Percentiles rank a stretch among this genome's conserved stretches.
Conservation (phyloP, 352 stramenopile species). For the Blastocystis sp. region DNA sequence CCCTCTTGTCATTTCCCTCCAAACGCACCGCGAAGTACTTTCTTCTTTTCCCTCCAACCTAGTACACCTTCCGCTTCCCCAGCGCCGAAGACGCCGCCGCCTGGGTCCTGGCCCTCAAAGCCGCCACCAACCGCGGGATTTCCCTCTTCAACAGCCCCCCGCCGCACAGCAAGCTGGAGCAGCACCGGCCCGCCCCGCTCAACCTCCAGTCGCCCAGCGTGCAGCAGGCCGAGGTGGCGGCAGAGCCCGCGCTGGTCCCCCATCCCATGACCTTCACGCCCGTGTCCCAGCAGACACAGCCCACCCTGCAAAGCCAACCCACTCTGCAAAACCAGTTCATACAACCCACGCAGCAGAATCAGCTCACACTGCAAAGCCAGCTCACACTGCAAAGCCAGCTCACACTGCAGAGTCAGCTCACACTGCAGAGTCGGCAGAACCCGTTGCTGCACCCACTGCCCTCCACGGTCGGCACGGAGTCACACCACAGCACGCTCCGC, state of each 20-base stretch:
- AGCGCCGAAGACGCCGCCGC: neutral
- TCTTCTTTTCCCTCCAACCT: neutral
- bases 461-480: neutral
- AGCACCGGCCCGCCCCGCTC: conserved; percentile 12
- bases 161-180: neutral
- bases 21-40: conserved; percentile 54
- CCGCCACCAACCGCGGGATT: conserved; percentile 7
- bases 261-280: too few relatives aligned
- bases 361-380: too few relatives aligned
- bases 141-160: conserved; percentile 29
- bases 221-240: too few relatives aligned
- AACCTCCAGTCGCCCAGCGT: neutral
- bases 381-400: too few relatives aligned
- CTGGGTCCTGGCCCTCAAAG: conserved; percentile 11
- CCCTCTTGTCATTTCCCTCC: neutral
- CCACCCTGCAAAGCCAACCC: too few relatives aligned
- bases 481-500: neutral
- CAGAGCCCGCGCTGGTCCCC: too few relatives aligned
- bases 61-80: conserved; percentile 46
- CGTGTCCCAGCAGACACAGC: too few relatives aligned
- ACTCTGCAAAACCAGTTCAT: too few relatives aligned
- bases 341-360: too few relatives aligned
- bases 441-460: neutral
- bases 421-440: neutral
- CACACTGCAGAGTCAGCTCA: too few relatives aligned